Base-by-base conservation (phyloP, 768 basidiomycete genomes). In the Pleurotus cornucopiae region DNA sequence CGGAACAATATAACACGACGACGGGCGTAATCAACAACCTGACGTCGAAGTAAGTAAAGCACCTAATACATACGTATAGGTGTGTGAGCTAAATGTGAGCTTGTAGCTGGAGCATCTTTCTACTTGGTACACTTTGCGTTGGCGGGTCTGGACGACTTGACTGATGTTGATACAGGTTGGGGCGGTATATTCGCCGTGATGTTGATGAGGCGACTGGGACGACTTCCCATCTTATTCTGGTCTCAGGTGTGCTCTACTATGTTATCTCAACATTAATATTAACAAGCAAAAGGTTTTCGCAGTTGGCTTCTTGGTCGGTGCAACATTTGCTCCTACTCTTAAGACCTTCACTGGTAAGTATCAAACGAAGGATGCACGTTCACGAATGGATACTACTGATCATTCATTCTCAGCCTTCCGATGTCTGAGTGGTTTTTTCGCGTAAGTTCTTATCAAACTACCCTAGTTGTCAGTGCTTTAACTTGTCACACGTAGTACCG, bases 171-270 rank as follows among this genome's bases (percentile, higher is more conserved):
- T 5, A 44, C 63, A 79, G 84, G 84, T 18, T 81, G 79, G 76
- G 83, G 85, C 41, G 81, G 82, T 16, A 57, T 85, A n/a, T 72
- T 81, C 58, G 78, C 79, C n/a, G 83, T 86, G 5, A 82, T 86
- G 71, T 65, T 86, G 30, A 82, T 87, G 66, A 74, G 85, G 34
- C 78, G 83, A 14, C 77, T 69, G 54, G 87, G 87, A 5, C 80
- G 87, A 44, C 75, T 89, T 1, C 85, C 86, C 0, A 71, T 88
- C 11, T 66, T 89, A 37, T 88, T 87, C 69, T 89, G 86, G 86
- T 83, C 84, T 0, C 86, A 88, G 69, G 81, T 81, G 55, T 20
- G 71, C 58, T 30, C 37, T 37, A 23, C 25, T 16, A 49, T 5
- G 45, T 23, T 3, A 23, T 12, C 48, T 41, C 26, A 40, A 25